Conservation (phyloP, 208 protist species). For the Trypanosoma rangeli region DNA sequence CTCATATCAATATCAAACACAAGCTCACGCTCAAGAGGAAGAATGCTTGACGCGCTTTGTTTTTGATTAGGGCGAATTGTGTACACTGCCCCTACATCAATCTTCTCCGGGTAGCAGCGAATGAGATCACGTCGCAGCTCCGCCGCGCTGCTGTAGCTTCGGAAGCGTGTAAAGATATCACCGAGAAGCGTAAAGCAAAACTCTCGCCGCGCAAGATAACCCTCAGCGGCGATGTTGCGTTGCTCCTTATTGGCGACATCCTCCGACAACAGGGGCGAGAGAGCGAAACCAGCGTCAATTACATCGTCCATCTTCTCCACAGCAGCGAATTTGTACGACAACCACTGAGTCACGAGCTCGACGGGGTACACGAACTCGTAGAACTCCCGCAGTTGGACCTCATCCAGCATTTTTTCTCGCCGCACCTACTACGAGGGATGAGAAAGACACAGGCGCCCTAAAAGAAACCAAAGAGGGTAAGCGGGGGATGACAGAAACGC, state of each 20-base stretch:
- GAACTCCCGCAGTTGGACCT: slow-evolving; percentile 78
- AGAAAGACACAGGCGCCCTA: background rate
- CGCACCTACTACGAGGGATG: background rate
- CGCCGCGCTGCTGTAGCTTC: slow-evolving; percentile 69
- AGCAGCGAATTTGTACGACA: slow-evolving; percentile 56
- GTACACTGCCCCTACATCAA: slow-evolving; percentile 90
- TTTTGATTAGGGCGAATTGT: slow-evolving; percentile 85
- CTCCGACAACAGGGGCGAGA: background rate
- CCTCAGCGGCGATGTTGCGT: slow-evolving; percentile 30
- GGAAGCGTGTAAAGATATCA: slow-evolving; percentile 87
- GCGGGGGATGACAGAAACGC: background rate
- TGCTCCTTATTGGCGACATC: slow-evolving; percentile 17
- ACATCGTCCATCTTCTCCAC: background rate
- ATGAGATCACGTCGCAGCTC: slow-evolving; percentile 79
- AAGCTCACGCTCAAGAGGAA: slow-evolving; percentile 94
- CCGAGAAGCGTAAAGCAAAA: slow-evolving; percentile 92
- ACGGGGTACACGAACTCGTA: slow-evolving; percentile 89
- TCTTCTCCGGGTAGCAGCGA: slow-evolving; percentile 83
- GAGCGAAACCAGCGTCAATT: background rate
- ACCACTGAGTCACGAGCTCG: slow-evolving; percentile 74
- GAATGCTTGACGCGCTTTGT: slow-evolving; percentile 65
- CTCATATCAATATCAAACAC: slow-evolving; percentile 99
- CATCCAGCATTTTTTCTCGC: slow-evolving; percentile 47
- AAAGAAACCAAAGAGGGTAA: slow-evolving; percentile 1
- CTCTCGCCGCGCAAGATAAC: slow-evolving; percentile 80